Conservation (phyloP, 164 flowering plant species). For the Houttuynia cordata region DNA sequence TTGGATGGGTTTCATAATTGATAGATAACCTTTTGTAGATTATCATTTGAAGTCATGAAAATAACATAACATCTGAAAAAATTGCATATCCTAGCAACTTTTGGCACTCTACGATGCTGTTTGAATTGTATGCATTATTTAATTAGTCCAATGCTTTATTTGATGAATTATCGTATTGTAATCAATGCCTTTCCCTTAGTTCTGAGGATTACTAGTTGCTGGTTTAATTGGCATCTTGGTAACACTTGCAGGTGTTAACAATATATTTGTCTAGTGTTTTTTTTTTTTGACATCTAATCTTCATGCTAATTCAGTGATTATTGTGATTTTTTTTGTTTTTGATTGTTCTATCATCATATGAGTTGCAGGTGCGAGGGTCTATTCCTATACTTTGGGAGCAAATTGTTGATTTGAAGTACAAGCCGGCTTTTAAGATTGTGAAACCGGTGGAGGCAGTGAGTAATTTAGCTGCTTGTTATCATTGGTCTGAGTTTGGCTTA, state of each 20-base stretch:
- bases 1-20: no score
- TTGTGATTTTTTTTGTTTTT: no score
- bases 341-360: background rate
- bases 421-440: slow-evolving; percentile 87
- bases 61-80: no score
- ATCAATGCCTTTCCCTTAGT: background rate
- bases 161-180: background rate
- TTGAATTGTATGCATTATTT: no score
- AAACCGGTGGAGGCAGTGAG: slow-evolving; percentile 85
- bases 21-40: no score
- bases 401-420: slow-evolving; percentile 88
- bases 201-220: background rate
- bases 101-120: no score
- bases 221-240: background rate
- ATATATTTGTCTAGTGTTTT: background rate
- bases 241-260: background rate
- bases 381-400: slow-evolving; percentile 96
- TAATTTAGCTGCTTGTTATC: slow-evolving; percentile 8
- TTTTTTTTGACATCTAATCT: background rate
- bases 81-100: no score
- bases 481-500: background rate
- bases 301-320: background rate
- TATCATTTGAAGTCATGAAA: no score
- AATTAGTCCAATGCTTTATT: background rate
- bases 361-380: slow-evolving; percentile 78